These are phyloP conservation scores for Penicillium paradoxum DNA, from an alignment of 495 filamentous ascomycete species.

Conservation along the genomic window DNA sequence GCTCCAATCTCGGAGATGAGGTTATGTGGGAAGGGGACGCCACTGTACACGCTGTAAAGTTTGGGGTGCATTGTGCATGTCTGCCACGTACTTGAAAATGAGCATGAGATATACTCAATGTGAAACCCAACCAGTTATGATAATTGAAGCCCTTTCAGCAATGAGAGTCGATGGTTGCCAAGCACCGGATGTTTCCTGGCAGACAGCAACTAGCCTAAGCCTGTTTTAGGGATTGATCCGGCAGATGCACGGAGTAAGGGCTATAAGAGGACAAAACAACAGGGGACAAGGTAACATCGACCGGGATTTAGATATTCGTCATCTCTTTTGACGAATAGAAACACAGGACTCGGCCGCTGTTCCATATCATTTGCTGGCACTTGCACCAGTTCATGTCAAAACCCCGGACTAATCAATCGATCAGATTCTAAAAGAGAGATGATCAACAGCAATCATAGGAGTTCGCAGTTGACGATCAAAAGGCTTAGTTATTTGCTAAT, in stretches of 20 bases:
- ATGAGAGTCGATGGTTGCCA: no score
- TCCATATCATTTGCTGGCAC: background rate
- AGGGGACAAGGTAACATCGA: background rate
- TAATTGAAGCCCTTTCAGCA: no score
- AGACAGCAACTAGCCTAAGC: background rate
- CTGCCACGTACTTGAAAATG: background rate
- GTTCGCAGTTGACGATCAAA: background rate
- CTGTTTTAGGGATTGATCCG: background rate
- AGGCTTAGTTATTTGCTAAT: background rate
- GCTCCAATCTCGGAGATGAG: background rate
- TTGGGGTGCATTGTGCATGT: background rate
- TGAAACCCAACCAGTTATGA: background rate
- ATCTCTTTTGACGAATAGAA: background rate
- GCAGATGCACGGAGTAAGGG: background rate
- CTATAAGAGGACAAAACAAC: no score
- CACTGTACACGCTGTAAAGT: background rate
- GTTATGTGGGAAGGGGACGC: background rate
- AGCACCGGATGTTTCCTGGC: no score
- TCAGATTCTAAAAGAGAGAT: background rate
- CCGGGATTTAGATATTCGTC: background rate
- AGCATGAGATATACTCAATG: background rate
- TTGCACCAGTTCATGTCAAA: background rate
- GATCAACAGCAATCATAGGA: background rate
- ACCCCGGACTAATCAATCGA: background rate
- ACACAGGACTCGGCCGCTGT: background rate